A percentile compares a stretch with the other conserved stretches of the same genome.
Evolutionary conservation across 139 green algal species (phyloP).

Genomic region (Raphidocelis subcapitata): DNA sequence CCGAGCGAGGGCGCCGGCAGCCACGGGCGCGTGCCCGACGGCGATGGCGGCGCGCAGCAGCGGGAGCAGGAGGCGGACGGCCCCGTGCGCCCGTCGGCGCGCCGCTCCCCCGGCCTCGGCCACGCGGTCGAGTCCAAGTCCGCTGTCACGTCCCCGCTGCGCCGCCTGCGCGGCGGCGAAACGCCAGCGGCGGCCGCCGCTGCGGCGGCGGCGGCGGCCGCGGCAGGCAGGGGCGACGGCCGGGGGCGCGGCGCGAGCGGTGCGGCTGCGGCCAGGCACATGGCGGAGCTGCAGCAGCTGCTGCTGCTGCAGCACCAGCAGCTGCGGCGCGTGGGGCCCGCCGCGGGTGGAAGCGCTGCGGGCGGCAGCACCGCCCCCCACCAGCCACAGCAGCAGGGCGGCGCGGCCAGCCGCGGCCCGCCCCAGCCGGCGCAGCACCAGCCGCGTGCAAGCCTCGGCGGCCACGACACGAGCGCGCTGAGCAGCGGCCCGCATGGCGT

Average conservation of each 20-base stretch:
- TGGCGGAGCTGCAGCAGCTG: neutral
- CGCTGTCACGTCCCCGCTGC: too few species aligned
- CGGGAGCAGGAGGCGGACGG: neutral
- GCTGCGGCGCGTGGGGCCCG: too few species aligned
- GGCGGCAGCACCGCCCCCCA: neutral
- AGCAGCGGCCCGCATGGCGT: neutral
- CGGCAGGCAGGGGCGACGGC: too few species aligned
- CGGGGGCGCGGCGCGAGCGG: slow-evolving; percentile 10
- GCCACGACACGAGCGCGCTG: neutral
- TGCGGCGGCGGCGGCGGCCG: neutral
- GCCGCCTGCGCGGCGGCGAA: too few species aligned
- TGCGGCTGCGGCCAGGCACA: slow-evolving; percentile 3
- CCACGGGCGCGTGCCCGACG: neutral
- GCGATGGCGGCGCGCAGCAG: neutral
- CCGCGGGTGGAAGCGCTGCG: too few species aligned
- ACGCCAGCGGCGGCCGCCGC: too few species aligned
- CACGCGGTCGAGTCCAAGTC: neutral
- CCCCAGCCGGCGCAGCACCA: neutral
- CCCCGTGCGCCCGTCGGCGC: neutral
- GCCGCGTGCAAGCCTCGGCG: too few species aligned
- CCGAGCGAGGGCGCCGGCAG: neutral
- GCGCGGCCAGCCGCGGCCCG: too few species aligned
- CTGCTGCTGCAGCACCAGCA: slow-evolving; percentile 10
- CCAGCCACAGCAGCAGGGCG: neutral
- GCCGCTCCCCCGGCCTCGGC: neutral